Evolutionary conservation across 768 basidiomycete species (phyloP).

Genomic region (Suillus hirtellus): DNA sequence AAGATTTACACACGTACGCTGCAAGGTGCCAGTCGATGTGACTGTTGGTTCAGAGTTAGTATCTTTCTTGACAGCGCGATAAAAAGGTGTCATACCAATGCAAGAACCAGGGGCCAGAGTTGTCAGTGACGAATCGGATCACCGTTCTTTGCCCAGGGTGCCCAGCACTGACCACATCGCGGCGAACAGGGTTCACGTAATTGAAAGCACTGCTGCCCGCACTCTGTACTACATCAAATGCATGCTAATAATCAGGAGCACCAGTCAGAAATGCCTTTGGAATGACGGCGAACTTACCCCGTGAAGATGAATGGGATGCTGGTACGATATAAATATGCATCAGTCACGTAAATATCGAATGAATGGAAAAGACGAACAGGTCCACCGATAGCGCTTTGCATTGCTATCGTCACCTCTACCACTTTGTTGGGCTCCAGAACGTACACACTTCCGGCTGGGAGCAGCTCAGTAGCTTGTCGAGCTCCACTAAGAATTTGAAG

Average conservation of each 20-base stretch:
- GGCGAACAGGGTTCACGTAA: slow-evolving; percentile 52
- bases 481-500: slow-evolving; percentile 46
- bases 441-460: slow-evolving; percentile 27
- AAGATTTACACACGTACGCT: slow-evolving; percentile 9
- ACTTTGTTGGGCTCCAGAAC: slow-evolving; percentile 29
- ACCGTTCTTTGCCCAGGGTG: slow-evolving; percentile 30
- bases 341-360: background rate
- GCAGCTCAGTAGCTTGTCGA: slow-evolving; percentile 26
- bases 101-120: slow-evolving; percentile 46
- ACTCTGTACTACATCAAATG: slow-evolving; percentile 46
- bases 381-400: slow-evolving; percentile 15
- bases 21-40: slow-evolving; percentile 24
- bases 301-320: slow-evolving; percentile 48
- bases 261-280: background rate
- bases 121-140: slow-evolving; percentile 52
- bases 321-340: background rate
- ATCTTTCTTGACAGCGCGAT: no score
- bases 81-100: slow-evolving; percentile 16
- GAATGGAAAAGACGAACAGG: slow-evolving; percentile 1
- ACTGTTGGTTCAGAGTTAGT: slow-evolving; percentile 9
- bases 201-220: slow-evolving; percentile 36
- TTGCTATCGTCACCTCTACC: slow-evolving; percentile 21
- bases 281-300: slow-evolving; percentile 31
- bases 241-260: slow-evolving; percentile 31
- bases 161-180: slow-evolving; percentile 44